phyloP scores from a whole-genome alignment of 1,284 basidiomycete species.

The Cryptococcus sp. region DNA sequence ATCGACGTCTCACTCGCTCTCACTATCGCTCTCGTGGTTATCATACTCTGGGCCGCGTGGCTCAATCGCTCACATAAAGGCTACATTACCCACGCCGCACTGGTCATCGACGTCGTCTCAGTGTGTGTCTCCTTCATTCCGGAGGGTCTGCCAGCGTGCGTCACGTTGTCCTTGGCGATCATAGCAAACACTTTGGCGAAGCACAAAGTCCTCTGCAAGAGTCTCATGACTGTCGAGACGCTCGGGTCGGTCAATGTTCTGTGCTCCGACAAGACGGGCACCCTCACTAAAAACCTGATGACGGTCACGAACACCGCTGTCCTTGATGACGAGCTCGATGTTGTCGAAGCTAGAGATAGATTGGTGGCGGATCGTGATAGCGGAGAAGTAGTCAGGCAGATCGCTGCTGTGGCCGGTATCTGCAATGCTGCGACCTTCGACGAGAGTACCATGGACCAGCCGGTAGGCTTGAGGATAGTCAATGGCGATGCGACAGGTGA shows the following conservation, averaged over 20 bases:
- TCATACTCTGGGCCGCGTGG: conserved; percentile 64
- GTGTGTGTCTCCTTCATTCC: conserved; percentile 65
- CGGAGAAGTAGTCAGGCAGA: conserved; percentile 35
- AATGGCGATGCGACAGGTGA: conserved; percentile 65
- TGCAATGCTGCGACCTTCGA: conserved; percentile 67
- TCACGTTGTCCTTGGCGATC: conserved; percentile 53
- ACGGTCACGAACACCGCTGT: conserved; percentile 57
- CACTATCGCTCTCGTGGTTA: conserved; percentile 55
- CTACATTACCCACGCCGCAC: conserved; percentile 61
- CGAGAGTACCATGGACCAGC: conserved; percentile 48
- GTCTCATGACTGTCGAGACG: conserved; percentile 64
- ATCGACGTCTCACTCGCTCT: conserved; percentile 59
- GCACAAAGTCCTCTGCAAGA: conserved; percentile 64
- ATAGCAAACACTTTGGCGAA: conserved; percentile 61
- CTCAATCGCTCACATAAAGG: conserved; percentile 56
- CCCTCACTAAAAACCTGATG: conserved; percentile 56
- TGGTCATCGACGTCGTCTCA: conserved; percentile 65
- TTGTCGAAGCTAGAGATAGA: conserved; percentile 41
- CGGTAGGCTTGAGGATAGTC: conserved; percentile 57
- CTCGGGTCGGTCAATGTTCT: conserved; percentile 62
- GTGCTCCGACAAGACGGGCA: conserved; percentile 65
- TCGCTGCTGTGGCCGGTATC: conserved; percentile 59
- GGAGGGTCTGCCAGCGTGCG: conserved; percentile 59
- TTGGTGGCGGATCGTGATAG: conserved; percentile 22
- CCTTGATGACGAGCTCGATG: conserved; percentile 49